Evolutionary conservation across 805 yeast species (phyloP).

Genomic region (Nakazawaea holstii): DNA sequence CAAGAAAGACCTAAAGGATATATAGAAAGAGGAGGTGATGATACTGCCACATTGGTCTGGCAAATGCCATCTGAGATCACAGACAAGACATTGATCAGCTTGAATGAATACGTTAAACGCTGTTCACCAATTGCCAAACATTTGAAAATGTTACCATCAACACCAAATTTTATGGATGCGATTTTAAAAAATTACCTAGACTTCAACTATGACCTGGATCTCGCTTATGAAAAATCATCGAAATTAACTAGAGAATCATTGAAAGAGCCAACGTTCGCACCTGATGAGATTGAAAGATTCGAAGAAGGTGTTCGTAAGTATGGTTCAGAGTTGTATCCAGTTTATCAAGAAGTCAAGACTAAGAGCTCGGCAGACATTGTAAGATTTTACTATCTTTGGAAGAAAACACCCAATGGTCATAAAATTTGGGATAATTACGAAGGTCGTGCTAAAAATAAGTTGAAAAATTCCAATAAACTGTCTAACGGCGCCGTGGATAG

Average conservation of each 20-base stretch:
- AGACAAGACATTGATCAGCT: conserved; percentile 13
- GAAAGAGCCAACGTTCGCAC: conserved; percentile 71
- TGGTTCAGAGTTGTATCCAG: conserved; percentile 79
- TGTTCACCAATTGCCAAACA: conserved; percentile 54
- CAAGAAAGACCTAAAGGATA: conserved; percentile 78
- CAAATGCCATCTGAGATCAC: conserved; percentile 29
- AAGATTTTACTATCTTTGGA: conserved; percentile 87
- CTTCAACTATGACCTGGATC: conserved; percentile 40
- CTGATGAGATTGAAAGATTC: conserved; percentile 59
- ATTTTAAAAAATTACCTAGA: conserved; percentile 52
- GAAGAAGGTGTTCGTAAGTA: conserved; percentile 67
- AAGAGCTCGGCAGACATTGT: conserved; percentile 78
- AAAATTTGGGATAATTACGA: conserved; percentile 77
- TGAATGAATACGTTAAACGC: conserved; percentile 49
- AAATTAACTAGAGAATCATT: conserved; percentile 51
- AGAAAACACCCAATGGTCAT: conserved; percentile 73
- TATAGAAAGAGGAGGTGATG: conserved; percentile 77
- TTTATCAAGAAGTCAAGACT: conserved; percentile 62
- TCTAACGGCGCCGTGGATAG: conserved; percentile 30
- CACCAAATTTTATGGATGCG: conserved; percentile 83
- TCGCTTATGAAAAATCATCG: conserved; percentile 41
- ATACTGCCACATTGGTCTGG: conserved; percentile 66
- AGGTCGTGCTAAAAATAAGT: conserved; percentile 61
- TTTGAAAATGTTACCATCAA: conserved; percentile 49
- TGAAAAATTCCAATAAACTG: conserved; percentile 28